Evolutionary conservation across 2,329 filamentous ascomycete species (phyloP).

Genomic region (Calonectria hawksworthii): DNA sequence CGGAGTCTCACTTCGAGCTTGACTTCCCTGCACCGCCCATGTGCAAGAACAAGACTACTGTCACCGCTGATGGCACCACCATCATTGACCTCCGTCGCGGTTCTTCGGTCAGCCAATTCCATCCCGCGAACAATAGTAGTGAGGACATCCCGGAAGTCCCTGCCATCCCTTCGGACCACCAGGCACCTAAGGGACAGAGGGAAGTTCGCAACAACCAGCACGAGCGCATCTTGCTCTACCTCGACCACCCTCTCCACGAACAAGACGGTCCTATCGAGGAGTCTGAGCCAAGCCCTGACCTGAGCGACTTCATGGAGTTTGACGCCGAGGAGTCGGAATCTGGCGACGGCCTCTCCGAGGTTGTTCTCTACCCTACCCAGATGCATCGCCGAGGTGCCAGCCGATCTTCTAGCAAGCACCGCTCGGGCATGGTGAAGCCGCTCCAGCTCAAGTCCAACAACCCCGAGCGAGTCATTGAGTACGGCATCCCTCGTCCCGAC

Average conservation of each 20-base stretch:
- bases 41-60: slow-evolving; percentile 43
- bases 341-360: slow-evolving; percentile 35
- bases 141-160: background rate
- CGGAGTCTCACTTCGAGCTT: slow-evolving; percentile 49
- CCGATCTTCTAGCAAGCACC: slow-evolving; percentile 31
- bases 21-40: slow-evolving; percentile 53
- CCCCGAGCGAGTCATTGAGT: slow-evolving; percentile 31
- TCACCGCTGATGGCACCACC: slow-evolving; percentile 42
- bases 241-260: slow-evolving; percentile 45
- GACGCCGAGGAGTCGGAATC: slow-evolving; percentile 45
- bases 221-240: slow-evolving; percentile 47
- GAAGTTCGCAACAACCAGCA: slow-evolving; percentile 33
- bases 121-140: background rate
- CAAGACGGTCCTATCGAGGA: slow-evolving; percentile 41
- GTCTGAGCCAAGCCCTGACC: slow-evolving; percentile 53
- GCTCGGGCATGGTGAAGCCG: slow-evolving; percentile 24
- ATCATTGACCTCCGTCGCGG: slow-evolving; percentile 40
- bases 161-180: slow-evolving; percentile 27
- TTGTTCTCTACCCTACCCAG: slow-evolving; percentile 32
- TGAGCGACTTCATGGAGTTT: slow-evolving; percentile 56
- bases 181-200: slow-evolving; percentile 27
- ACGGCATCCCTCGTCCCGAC: slow-evolving; percentile 57
- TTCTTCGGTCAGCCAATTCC: slow-evolving; percentile 19
- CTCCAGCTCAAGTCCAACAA: slow-evolving; percentile 7
- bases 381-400: slow-evolving; percentile 27